Percentiles rank a stretch among this genome's conserved stretches.
Evolutionary conservation across 805 yeast genomes (phyloP).

Genomic region (Wickerhamiella brachini): DNA sequence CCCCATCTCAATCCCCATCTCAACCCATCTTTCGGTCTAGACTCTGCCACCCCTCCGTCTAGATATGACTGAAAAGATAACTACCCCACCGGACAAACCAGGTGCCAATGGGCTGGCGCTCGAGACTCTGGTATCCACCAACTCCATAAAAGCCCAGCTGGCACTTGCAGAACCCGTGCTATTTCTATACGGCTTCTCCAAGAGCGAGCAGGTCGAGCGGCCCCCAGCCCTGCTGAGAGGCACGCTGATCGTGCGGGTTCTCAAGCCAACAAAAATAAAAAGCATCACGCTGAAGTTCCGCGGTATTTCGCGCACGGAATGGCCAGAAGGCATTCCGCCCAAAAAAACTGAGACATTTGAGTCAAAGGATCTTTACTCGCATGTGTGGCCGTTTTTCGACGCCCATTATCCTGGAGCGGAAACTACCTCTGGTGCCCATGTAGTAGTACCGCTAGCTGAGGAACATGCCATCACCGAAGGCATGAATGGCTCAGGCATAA

Average conservation of each 20-base stretch:
- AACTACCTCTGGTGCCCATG: conserved; percentile 32
- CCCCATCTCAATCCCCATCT: too few species aligned
- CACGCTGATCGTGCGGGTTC: conserved; percentile 50
- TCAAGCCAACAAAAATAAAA: conserved; percentile 61
- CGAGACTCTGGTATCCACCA: conserved; percentile 9
- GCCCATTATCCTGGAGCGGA: conserved; percentile 25
- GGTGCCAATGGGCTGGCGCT: not conserved
- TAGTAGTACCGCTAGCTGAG: conserved; percentile 19
- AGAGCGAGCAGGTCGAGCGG: conserved; percentile 44
- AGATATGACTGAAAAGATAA: not conserved
- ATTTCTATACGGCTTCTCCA: conserved; percentile 70
- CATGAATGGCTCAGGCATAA: not conserved
- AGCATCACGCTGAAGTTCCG: conserved; percentile 44
- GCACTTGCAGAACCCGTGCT: conserved; percentile 62
- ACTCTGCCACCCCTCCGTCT: too few species aligned
- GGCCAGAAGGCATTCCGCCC: conserved; percentile 99
- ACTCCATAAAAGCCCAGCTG: conserved; percentile 15
- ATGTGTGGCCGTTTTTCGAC: conserved; percentile 82
- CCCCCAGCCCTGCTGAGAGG: conserved; percentile 80
- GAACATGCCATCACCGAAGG: conserved; percentile 1
- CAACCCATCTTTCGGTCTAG: too few species aligned
- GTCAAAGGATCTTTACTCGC: conserved; percentile 49
- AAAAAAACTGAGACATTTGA: conserved; percentile 57
- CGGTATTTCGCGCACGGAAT: conserved; percentile 69
- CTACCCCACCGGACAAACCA: not conserved